Conservation (phyloP, 257 asterid species). For the Ligustrum vulgare region DNA sequence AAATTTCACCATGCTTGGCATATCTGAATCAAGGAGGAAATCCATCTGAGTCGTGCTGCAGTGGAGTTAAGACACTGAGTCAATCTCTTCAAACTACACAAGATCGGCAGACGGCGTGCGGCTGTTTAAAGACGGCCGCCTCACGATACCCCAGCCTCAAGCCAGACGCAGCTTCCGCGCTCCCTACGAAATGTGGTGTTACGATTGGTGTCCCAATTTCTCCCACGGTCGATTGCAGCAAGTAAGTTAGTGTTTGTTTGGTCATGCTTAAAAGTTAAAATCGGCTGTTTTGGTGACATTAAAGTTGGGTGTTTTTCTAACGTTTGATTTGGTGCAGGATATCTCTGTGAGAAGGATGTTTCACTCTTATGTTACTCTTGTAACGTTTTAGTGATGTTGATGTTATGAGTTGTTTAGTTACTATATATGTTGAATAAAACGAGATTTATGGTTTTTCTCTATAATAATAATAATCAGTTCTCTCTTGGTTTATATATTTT, state of each 20-base stretch:
- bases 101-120: constrained; percentile 55
- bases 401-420: not conserved
- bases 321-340: constrained; percentile 32
- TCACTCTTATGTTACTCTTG: not conserved
- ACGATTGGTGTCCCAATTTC: constrained; percentile 29
- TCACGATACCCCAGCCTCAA: constrained; percentile 26
- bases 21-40: constrained; percentile 46
- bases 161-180: constrained; percentile 46
- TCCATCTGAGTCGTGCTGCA: constrained; percentile 42
- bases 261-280: too few relatives aligned
- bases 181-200: constrained; percentile 58
- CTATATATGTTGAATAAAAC: constrained; percentile 23
- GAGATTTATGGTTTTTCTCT: not conserved
- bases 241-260: constrained; percentile 28
- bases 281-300: too few relatives aligned
- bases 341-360: constrained; percentile 25
- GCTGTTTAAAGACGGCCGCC: constrained; percentile 57
- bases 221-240: constrained; percentile 47
- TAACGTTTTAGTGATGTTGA: not conserved
- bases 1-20: constrained; percentile 37
- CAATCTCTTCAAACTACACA: constrained; percentile 24
- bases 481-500: not conserved
- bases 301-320: not conserved
- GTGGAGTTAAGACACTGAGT: constrained; percentile 34
- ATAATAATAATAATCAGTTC: too few relatives aligned